A percentile compares a stretch with the other conserved stretches of the same genome.
Conservation (phyloP, 768 basidiomycete genomes). For the Boletus rufocinnamomeus region DNA sequence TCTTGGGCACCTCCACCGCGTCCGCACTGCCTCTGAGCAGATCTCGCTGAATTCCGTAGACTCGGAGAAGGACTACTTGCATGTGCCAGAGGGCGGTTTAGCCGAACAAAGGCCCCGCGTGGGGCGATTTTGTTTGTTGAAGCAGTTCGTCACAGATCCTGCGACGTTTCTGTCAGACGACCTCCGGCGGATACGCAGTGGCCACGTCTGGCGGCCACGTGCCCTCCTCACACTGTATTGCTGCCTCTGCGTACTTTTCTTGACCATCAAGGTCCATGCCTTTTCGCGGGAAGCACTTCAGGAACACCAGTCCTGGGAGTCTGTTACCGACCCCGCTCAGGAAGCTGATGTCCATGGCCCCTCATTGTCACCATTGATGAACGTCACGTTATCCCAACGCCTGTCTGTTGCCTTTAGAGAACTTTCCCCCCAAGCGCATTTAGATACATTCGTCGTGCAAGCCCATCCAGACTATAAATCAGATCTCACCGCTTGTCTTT, state of each 20-base stretch:
- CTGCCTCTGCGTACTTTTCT: constrained; percentile 41
- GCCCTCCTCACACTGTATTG: constrained; percentile 42
- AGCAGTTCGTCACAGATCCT: constrained; percentile 29
- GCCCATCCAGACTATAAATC: constrained; percentile 9
- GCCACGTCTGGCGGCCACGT: constrained; percentile 32
- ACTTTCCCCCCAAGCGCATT: constrained; percentile 25
- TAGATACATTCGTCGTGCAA: constrained; percentile 42
- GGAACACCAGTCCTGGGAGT: not conserved
- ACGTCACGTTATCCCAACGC: constrained; percentile 35
- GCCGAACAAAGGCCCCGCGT: constrained; percentile 16
- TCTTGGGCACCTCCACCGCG: constrained; percentile 45
- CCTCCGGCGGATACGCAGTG: constrained; percentile 25
- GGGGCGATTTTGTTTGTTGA: constrained; percentile 30
- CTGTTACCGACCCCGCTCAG: not conserved
- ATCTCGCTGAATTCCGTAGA: constrained; percentile 9
- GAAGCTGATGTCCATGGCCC: not conserved
- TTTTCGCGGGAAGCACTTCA: constrained; percentile 11
- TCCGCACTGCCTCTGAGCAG: constrained; percentile 29
- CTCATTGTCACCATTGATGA: constrained; percentile 27
- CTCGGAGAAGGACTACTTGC: constrained; percentile 14
- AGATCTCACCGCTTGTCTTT: constrained; percentile 50
- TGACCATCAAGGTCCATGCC: constrained; percentile 34
- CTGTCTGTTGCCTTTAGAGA: constrained; percentile 39
- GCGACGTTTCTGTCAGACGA: constrained; percentile 29
- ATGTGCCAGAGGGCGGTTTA: constrained; percentile 20